Percentiles rank a stretch among this genome's conserved stretches.
phyloP scores from a whole-genome alignment of 192 early-diverging fungal species.

The Coemansia biformis region DNA sequence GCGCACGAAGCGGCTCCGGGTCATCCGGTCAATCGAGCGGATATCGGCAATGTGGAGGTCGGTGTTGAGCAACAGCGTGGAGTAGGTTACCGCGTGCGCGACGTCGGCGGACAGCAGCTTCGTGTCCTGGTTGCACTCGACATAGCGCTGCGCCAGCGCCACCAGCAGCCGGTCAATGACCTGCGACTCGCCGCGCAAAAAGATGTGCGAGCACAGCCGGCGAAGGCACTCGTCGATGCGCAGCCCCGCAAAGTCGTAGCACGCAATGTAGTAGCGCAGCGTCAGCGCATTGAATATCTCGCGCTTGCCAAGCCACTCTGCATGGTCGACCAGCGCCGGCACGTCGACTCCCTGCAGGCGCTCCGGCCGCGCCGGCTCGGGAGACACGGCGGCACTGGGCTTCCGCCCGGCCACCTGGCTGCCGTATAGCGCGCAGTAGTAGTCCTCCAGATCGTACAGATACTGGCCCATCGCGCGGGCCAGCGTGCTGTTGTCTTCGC shows the following conservation, averaged over 20 bases:
- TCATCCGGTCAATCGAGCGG: slow-evolving; percentile 63
- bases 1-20: slow-evolving; percentile 62
- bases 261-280: slow-evolving; percentile 66
- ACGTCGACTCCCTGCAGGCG: slow-evolving; percentile 32
- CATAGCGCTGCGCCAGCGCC: slow-evolving; percentile 76
- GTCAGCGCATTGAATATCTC: slow-evolving; percentile 56
- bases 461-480: slow-evolving; percentile 46
- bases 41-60: slow-evolving; percentile 86
- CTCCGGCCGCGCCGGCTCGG: slow-evolving; percentile 26
- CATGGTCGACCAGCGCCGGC: slow-evolving; percentile 33
- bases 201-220: slow-evolving; percentile 68
- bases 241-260: slow-evolving; percentile 67
- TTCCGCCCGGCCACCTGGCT: background rate
- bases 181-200: slow-evolving; percentile 88
- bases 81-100: slow-evolving; percentile 82
- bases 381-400: background rate
- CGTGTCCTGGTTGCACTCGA: slow-evolving; percentile 71
- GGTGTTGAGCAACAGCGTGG: slow-evolving; percentile 84
- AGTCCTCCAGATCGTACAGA: slow-evolving; percentile 41
- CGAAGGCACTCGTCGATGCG: slow-evolving; percentile 77
- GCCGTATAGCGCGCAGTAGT: slow-evolving; percentile 24
- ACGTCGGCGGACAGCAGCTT: slow-evolving; percentile 57
- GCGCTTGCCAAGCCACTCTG: slow-evolving; percentile 52
- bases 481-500: slow-evolving; percentile 21
- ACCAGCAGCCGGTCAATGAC: slow-evolving; percentile 85